Evolutionary conservation across 2,329 filamentous ascomycete species (phyloP).

Genomic region (Colletotrichum somersetense): DNA sequence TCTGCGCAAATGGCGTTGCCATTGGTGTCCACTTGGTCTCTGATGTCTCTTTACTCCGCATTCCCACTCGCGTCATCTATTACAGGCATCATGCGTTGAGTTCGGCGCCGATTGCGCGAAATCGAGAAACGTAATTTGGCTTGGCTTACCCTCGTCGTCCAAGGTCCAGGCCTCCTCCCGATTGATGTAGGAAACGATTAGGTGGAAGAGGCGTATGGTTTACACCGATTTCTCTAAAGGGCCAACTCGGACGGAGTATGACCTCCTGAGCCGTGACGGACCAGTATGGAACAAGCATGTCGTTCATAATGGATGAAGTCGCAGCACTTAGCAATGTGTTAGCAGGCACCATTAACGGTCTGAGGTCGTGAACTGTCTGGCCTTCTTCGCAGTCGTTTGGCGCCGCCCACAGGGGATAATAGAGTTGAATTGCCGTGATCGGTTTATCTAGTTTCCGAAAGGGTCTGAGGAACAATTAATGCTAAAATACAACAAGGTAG

Average conservation of each 20-base stretch:
- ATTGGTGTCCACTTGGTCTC: constrained; percentile 59
- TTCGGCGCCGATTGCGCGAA: constrained; percentile 52
- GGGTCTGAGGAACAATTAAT: no score
- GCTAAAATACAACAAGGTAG: no score
- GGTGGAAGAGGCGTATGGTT: constrained; percentile 40
- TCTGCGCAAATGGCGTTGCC: constrained; percentile 70
- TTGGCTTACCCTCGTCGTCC: constrained; percentile 41
- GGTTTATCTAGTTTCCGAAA: no score
- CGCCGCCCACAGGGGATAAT: no score
- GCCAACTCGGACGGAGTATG: constrained; percentile 51
- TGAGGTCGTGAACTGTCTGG: constrained; percentile 62
- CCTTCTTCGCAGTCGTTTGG: no score
- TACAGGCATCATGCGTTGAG: constrained; percentile 66
- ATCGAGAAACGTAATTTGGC: constrained; percentile 32
- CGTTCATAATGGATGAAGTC: constrained; percentile 61
- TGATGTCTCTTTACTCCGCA: constrained; percentile 59
- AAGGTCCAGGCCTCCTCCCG: constrained; percentile 42
- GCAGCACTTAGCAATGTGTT: constrained; percentile 60
- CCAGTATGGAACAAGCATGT: background rate
- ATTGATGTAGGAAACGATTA: background rate
- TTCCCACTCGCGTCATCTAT: constrained; percentile 64
- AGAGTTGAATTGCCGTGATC: no score
- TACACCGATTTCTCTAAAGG: constrained; percentile 57
- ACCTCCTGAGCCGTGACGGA: constrained; percentile 13
- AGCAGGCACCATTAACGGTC: constrained; percentile 59